A percentile compares a stretch with the other conserved stretches of the same genome.
phyloP scores from a whole-genome alignment of 1,284 basidiomycete species.

The Ustilago xerochloae region DNA sequence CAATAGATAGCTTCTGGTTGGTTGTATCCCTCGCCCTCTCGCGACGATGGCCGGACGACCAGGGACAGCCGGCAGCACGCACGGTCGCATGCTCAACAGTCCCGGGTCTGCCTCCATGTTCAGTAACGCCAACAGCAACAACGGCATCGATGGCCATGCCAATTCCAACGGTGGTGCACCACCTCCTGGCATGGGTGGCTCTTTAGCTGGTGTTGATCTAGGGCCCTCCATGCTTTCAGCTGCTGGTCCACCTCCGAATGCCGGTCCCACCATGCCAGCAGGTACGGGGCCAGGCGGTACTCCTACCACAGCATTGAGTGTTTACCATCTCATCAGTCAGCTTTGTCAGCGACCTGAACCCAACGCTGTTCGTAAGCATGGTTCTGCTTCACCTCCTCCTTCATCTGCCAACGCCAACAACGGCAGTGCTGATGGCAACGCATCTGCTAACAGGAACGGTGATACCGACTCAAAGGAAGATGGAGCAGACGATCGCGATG shows the following conservation, averaged over 20 bases:
- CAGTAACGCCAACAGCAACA: slow-evolving; percentile 8
- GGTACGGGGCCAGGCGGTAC: slow-evolving; percentile 61
- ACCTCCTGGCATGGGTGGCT: slow-evolving; percentile 53
- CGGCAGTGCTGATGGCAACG: background rate
- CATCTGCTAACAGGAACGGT: background rate
- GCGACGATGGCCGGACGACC: slow-evolving; percentile 26
- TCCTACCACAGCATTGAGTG: slow-evolving; percentile 63
- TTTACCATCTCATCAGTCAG: slow-evolving; percentile 67
- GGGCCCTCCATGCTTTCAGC: slow-evolving; percentile 60
- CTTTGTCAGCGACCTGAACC: slow-evolving; percentile 66
- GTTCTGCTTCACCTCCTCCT: slow-evolving; percentile 18
- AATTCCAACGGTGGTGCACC: slow-evolving; percentile 28
- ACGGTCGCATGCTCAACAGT: slow-evolving; percentile 36
- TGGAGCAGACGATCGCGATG: slow-evolving; percentile 10
- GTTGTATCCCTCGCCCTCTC: background rate
- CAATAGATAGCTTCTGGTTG: background rate
- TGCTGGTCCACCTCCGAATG: slow-evolving; percentile 57
- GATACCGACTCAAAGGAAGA: slow-evolving; percentile 2
- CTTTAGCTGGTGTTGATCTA: slow-evolving; percentile 53
- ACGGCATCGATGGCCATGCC: slow-evolving; percentile 1
- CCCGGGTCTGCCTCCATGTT: slow-evolving; percentile 37
- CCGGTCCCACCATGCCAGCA: slow-evolving; percentile 56
- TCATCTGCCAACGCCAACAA: background rate
- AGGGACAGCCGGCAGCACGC: slow-evolving; percentile 31
- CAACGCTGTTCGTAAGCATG: slow-evolving; percentile 28